phyloP scores from a whole-genome alignment of 176 grass and related monocot genomes.

The Avena sativa region DNA sequence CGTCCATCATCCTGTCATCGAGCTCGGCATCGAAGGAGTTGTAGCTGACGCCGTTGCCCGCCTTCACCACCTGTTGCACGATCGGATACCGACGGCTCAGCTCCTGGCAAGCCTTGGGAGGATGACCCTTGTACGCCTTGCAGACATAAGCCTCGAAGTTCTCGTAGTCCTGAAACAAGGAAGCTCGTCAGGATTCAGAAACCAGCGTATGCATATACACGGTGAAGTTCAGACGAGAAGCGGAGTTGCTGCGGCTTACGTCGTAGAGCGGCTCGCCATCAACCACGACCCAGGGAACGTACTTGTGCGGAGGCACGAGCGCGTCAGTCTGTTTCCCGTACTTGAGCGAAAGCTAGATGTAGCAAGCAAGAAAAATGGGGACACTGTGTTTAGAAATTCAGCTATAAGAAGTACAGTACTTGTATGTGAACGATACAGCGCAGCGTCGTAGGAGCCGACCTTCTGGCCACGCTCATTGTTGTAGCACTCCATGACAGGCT shows the following conservation, averaged over 20 bases:
- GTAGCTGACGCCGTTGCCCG: constrained; percentile 46
- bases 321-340: constrained; percentile 73
- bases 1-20: neutral
- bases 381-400: neutral
- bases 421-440: neutral
- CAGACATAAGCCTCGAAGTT: constrained; percentile 73
- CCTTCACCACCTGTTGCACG: constrained; percentile 29
- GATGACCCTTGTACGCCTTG: constrained; percentile 74
- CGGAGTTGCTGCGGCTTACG: constrained; percentile 30
- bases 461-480: constrained; percentile 58
- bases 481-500: constrained; percentile 70
- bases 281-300: constrained; percentile 95
- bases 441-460: constrained; percentile 34
- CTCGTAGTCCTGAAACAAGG: constrained; percentile 69
- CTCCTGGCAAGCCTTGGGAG: constrained; percentile 59
- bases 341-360: constrained; percentile 75
- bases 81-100: constrained; percentile 15
- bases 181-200: neutral
- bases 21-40: constrained; percentile 21
- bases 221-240: neutral
- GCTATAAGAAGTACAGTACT: neutral
- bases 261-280: constrained; percentile 72
- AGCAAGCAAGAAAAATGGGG: neutral
- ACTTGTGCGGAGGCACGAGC: constrained; percentile 76
- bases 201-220: neutral